Base-by-base conservation (phyloP, 495 filamentous ascomycete species). In the Neurospora sublineolata region DNA sequence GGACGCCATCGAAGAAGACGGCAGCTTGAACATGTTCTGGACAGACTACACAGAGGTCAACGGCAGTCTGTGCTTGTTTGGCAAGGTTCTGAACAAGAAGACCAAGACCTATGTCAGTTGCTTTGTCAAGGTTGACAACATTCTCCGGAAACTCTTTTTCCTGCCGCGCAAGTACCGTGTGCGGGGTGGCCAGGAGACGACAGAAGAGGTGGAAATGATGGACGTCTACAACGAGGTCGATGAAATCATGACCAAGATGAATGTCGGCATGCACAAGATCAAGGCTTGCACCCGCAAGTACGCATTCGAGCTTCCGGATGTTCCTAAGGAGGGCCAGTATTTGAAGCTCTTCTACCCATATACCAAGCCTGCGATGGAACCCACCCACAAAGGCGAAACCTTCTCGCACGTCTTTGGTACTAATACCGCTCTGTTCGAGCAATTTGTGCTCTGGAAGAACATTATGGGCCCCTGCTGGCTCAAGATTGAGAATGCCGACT, bases 381-480 rank as follows among this genome's bases (percentile, higher is more conserved):
- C 81, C 40, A 93, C 75, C 78, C 88, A 68, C 4, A 87, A 83
- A 72, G 95, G 96, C 23, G 90, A 97, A 78, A 97, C 96, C 0
- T 99, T 94, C 78, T 98, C 96, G 4, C 90, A 92, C 68, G 93
- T 97, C 52, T 99, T 99, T 73, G 96, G 95, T 58, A 91, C 92
- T 60, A 97, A 96, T 77, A 99, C 95, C 0, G 89, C 93, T 3
- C 84, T 98, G 1, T 99, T 99, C 74, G 95, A 99, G 76, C 95
- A 99, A 76, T 99, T 99, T 76, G 96, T 97, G 16, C 86, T 99
- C 14, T 97, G 93, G 92, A 97, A 96, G 81, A 94, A 94, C 73
- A 92, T 99, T 72, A 98, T 97, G 94, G 95, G 95, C 0, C 95
- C 95, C 12, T 99, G 96, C 82, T 99, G 95, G 95, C 86, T 99